Percentiles rank a stretch among this genome's conserved stretches.
Conservation (phyloP, 2,329 filamentous ascomycete species). For the Colletotrichum abscissum region DNA sequence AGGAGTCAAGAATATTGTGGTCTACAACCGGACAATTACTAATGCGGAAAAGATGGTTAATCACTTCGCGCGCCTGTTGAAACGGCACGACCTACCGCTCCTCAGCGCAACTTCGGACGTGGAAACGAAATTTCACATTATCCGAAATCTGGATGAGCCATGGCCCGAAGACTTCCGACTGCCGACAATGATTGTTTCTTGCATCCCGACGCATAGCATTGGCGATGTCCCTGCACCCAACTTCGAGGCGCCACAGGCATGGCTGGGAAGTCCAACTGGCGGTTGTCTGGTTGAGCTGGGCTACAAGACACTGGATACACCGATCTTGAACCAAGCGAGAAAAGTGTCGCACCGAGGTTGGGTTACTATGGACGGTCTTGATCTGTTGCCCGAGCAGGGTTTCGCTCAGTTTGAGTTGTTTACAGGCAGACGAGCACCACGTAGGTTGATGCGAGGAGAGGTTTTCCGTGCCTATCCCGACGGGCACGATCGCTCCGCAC, state of each 20-base stretch:
- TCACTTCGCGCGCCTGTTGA: constrained; percentile 73
- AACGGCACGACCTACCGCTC: constrained; percentile 54
- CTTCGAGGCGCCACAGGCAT: constrained; percentile 75
- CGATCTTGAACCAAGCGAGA: constrained; percentile 75
- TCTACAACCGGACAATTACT: constrained; percentile 77
- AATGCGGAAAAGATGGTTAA: constrained; percentile 75
- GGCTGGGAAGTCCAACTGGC: constrained; percentile 79
- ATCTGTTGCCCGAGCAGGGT: constrained; percentile 81
- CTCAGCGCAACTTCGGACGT: constrained; percentile 49
- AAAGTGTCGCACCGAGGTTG: constrained; percentile 70
- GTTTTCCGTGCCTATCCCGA: constrained; percentile 61
- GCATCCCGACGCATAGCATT: constrained; percentile 78
- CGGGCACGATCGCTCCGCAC: constrained; percentile 52
- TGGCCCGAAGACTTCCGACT: constrained; percentile 74
- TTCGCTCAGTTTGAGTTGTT: constrained; percentile 87
- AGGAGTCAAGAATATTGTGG: constrained; percentile 79
- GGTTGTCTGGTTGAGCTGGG: constrained; percentile 81
- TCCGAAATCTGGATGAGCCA: constrained; percentile 66
- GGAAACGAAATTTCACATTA: constrained; percentile 64
- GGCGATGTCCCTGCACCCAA: constrained; percentile 73
- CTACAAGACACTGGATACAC: constrained; percentile 79
- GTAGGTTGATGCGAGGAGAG: constrained; percentile 76
- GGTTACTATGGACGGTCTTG: constrained; percentile 81
- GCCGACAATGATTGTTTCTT: constrained; percentile 81
- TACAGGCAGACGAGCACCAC: constrained; percentile 76